These are phyloP conservation scores for Candida glaebosa DNA, from an alignment of 805 yeast species.

Conservation along the genomic window DNA sequence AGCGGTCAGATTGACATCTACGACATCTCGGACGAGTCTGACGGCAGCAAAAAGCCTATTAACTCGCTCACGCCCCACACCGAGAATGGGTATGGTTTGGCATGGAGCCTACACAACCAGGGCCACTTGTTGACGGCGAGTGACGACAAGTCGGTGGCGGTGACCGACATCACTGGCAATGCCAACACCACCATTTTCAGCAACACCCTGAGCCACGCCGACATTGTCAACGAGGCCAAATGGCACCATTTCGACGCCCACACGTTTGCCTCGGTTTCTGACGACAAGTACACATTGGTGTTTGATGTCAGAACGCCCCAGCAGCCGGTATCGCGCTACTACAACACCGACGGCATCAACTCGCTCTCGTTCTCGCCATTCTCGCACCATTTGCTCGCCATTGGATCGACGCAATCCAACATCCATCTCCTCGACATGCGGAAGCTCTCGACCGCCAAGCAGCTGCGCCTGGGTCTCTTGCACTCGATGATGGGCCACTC, in stretches of 20 bases:
- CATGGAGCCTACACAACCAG: conserved; percentile 52
- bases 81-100: conserved; percentile 71
- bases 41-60: conserved; percentile 18
- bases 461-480: conserved; percentile 31
- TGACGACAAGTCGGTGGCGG: conserved; percentile 61
- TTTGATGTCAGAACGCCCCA: conserved; percentile 48
- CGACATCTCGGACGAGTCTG: conserved; percentile 27
- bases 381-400: conserved; percentile 57
- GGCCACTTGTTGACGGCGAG: conserved; percentile 59
- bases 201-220: conserved; percentile 33
- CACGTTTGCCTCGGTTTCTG: conserved; percentile 70
- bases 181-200: conserved; percentile 13
- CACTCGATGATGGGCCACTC: conserved; percentile 83
- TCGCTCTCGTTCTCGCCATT: conserved; percentile 63
- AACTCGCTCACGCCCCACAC: conserved; percentile 47
- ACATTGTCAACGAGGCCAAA: conserved; percentile 71
- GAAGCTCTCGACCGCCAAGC: conserved; percentile 22
- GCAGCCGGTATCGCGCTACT: conserved; percentile 22
- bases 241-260: conserved; percentile 58
- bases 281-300: conserved; percentile 54
- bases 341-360: conserved; percentile 44
- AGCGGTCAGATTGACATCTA: conserved; percentile 58
- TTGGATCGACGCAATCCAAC: conserved; percentile 68
- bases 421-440: conserved; percentile 65
- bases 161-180: conserved; percentile 48